A percentile compares a stretch with the other conserved stretches of the same genome.
Conservation (phyloP, 1,284 basidiomycete species). For the Cryptococcus jaspeensis region DNA sequence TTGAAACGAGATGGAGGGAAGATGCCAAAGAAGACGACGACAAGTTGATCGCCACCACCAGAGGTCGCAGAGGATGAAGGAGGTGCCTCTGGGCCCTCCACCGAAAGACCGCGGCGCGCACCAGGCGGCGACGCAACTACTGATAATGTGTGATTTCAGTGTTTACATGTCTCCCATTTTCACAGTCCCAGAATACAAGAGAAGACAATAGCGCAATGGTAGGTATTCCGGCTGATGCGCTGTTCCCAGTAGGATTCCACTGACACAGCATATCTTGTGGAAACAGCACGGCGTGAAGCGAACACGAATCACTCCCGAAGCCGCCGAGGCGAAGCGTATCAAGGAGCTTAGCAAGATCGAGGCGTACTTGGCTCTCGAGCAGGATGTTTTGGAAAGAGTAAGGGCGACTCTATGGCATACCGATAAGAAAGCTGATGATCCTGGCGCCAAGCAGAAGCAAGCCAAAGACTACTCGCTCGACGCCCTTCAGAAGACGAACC, state of each 20-base stretch:
- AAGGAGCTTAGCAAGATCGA: conserved; percentile 72
- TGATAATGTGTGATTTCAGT: no score
- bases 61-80: no score
- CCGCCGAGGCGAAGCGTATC: conserved; percentile 63
- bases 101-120: no score
- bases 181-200: not conserved
- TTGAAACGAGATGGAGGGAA: not conserved
- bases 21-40: not conserved
- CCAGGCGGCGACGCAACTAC: no score
- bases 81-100: no score
- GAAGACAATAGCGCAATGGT: not conserved
- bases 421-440: not conserved
- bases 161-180: not conserved
- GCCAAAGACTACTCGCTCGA: conserved; percentile 64
- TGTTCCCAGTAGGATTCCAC: not conserved
- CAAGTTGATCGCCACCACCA: no score
- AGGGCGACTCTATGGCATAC: conserved; percentile 23
- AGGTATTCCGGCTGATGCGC: not conserved
- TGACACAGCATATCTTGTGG: not conserved
- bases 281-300: conserved; percentile 77
- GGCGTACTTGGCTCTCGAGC: conserved; percentile 68
- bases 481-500: conserved; percentile 70
- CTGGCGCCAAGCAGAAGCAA: conserved; percentile 59
- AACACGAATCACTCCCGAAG: conserved; percentile 62
- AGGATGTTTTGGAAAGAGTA: conserved; percentile 66